These are phyloP conservation scores for Zopfia rhizophila DNA, from an alignment of 2,329 filamentous ascomycete species.

Conservation along the genomic window DNA sequence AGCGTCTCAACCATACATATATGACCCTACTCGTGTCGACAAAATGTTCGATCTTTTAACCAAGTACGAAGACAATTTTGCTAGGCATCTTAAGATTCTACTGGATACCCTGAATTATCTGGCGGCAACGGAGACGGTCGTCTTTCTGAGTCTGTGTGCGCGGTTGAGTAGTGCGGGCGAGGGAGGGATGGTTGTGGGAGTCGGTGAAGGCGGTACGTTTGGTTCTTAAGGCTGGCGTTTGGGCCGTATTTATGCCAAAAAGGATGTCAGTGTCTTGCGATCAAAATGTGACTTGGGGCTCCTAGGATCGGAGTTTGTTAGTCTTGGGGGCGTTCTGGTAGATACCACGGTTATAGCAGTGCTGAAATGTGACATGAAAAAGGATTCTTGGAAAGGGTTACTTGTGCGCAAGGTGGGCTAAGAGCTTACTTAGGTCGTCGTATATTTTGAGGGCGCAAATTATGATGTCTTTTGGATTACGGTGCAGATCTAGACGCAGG, in stretches of 20 bases:
- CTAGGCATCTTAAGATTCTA: conserved; percentile 89
- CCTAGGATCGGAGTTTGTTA: no score
- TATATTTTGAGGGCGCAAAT: no score
- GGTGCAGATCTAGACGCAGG: no score
- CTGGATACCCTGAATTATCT: conserved; percentile 97
- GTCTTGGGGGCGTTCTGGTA: neutral
- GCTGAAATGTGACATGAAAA: neutral
- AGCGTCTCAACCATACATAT: conserved; percentile 55
- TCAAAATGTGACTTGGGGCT: neutral
- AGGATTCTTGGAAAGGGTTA: neutral
- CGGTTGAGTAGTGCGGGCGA: conserved; percentile 83
- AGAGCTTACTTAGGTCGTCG: no score
- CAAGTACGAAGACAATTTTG: conserved; percentile 95
- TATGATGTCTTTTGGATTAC: no score
- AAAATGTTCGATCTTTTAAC: conserved; percentile 88
- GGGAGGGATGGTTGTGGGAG: conserved; percentile 56
- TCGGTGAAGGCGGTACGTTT: conserved; percentile 17
- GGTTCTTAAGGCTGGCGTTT: neutral
- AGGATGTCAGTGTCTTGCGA: neutral
- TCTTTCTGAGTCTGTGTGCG: conserved; percentile 87
- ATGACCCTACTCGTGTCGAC: conserved; percentile 69
- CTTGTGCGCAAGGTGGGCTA: neutral
- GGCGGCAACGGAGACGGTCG: conserved; percentile 95
- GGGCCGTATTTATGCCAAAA: neutral
- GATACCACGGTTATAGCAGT: neutral